Evolutionary conservation across 1,284 basidiomycete species (phyloP).

Genomic region (Rhodotorula sp.): DNA sequence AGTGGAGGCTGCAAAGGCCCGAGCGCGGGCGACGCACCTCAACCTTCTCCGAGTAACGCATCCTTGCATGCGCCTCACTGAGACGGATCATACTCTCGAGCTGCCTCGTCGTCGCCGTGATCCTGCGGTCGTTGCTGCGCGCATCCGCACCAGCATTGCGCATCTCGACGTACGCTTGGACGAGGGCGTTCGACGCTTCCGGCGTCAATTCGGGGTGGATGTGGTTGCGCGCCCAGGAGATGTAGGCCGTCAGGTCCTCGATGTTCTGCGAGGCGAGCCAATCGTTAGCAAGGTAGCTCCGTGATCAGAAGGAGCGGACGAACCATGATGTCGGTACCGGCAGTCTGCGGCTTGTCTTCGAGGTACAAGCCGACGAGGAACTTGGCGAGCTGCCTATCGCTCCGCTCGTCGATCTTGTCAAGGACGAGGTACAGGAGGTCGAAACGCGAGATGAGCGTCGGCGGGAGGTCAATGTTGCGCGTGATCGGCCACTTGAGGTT

Average conservation of each 20-base stretch:
- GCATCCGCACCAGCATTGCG: constrained; percentile 88
- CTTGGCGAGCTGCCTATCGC: constrained; percentile 86
- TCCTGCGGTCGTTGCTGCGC: constrained; percentile 81
- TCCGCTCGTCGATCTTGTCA: constrained; percentile 85
- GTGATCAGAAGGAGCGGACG: constrained; percentile 45
- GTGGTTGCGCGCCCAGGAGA: constrained; percentile 86
- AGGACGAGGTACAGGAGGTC: constrained; percentile 96
- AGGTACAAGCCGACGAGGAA: constrained; percentile 92
- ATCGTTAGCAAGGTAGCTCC: neutral
- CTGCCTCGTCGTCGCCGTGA: constrained; percentile 96
- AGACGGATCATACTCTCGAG: constrained; percentile 98
- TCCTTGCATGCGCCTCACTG: constrained; percentile 91
- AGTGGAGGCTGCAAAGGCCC: neutral
- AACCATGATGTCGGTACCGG: constrained; percentile 73
- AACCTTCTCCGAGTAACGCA: constrained; percentile 84
- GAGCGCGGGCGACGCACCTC: constrained; percentile 53
- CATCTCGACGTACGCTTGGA: constrained; percentile 86
- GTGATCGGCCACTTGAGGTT: constrained; percentile 53
- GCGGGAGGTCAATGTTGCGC: constrained; percentile 70
- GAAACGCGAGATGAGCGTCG: constrained; percentile 95
- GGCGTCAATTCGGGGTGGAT: constrained; percentile 87
- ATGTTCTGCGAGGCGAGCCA: constrained; percentile 61
- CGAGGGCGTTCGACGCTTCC: constrained; percentile 79
- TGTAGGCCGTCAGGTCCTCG: constrained; percentile 87
- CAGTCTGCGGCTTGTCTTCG: constrained; percentile 76